These are phyloP conservation scores for Phylloporus arenicola DNA, from an alignment of 768 basidiomycete species.

Conservation along the genomic window DNA sequence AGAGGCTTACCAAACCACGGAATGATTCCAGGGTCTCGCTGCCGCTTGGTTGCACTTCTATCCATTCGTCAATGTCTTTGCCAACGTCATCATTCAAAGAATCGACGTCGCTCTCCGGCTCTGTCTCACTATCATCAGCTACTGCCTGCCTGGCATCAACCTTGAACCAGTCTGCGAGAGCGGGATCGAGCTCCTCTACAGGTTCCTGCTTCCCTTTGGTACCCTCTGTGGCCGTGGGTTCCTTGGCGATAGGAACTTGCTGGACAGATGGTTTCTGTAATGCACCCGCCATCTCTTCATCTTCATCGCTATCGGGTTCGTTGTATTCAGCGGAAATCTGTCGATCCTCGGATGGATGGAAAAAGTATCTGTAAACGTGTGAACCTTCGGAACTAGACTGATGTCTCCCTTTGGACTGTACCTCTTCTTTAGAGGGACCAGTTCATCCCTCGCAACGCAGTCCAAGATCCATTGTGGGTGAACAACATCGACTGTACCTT, in stretches of 20 bases:
- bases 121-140: constrained; percentile 36
- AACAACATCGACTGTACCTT: constrained; percentile 65
- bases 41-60: constrained; percentile 17
- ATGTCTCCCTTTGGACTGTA: constrained; percentile 23
- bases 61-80: constrained; percentile 39
- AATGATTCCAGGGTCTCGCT: constrained; percentile 22
- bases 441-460: constrained; percentile 55
- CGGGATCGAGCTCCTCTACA: constrained; percentile 40
- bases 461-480: constrained; percentile 80
- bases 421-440: constrained; percentile 64
- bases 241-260: constrained; percentile 11
- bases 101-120: constrained; percentile 61
- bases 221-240: not conserved
- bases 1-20: constrained; percentile 5
- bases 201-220: constrained; percentile 22
- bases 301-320: constrained; percentile 35
- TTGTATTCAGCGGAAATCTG: constrained; percentile 48
- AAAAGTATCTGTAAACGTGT: constrained; percentile 57
- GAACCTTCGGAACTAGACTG: not conserved
- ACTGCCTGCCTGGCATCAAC: constrained; percentile 36
- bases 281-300: constrained; percentile 18
- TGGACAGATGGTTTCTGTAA: constrained; percentile 9
- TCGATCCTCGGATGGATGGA: constrained; percentile 58
- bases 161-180: constrained; percentile 57
- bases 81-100: constrained; percentile 60